Conservation (phyloP, 306 rosid species). For the Luffa aegyptiaca region DNA sequence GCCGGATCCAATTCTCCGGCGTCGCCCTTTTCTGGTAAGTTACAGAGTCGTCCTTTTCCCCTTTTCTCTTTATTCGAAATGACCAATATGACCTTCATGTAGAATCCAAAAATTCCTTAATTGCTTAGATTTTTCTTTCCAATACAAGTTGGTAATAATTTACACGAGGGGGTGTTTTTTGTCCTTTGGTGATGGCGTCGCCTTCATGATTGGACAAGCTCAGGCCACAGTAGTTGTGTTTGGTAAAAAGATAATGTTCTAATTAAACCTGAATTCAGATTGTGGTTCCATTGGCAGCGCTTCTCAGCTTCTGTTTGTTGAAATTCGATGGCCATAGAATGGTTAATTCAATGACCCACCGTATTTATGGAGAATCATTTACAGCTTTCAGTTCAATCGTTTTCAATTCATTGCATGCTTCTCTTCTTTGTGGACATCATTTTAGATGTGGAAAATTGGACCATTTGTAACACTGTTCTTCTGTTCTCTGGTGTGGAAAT, state of each 20-base stretch:
- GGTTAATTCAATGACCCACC: not conserved
- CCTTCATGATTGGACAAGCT: not conserved
- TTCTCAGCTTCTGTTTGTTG: not conserved
- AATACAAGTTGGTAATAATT: not conserved
- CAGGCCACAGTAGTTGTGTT: not conserved
- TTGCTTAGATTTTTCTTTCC: slow-evolving; percentile 6
- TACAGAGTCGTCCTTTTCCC: not conserved
- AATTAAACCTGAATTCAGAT: not conserved
- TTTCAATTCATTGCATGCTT: not conserved
- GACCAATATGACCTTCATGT: not conserved
- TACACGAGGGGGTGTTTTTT: slow-evolving; percentile 8
- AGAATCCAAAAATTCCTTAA: not conserved
- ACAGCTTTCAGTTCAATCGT: not conserved
- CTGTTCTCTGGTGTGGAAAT: not conserved
- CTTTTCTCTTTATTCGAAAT: not conserved
- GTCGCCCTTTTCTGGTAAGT: slow-evolving; percentile 77
- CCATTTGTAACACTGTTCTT: not conserved
- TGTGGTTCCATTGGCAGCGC: not conserved
- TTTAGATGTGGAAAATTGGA: not conserved
- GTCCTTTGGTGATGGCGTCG: slow-evolving; percentile 14
- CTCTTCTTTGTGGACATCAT: not conserved
- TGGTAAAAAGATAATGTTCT: not conserved
- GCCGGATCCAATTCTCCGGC: slow-evolving; percentile 71
- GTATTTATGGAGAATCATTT: not conserved
- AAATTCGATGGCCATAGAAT: not conserved